Evolutionary conservation across 176 grass and related monocot species (phyloP), one percentile per base, ranked within the genome.

Genomic region (Aegilops speltoides): DNA sequence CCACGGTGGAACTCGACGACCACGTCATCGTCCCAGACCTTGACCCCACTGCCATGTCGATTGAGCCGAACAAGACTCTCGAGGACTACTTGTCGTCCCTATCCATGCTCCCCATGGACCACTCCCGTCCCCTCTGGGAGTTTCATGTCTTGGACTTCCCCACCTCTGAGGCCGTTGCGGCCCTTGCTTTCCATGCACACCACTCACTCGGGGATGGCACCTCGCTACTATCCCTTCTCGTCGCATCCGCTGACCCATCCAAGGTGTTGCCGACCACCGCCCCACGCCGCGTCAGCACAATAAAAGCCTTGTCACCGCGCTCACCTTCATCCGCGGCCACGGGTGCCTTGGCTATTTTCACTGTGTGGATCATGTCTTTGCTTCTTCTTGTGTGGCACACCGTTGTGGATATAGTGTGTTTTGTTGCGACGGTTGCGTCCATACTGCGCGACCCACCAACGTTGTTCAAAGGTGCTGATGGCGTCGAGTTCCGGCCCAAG

Each of bases 161-260:
- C 67, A 95, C 95, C 76, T 60, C 86, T 19, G 90, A 91, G 59
- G 86, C 89, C 10, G 79, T 56, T 29, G 84, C 95, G 9, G 76
- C 87, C 10, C 20, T 68, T 5, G 85, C 90, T 19, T 81, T 97
- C 73, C 91, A 89, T 73, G 11, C 87, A 64, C 93, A 97, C 82
- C 95, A 97, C 83, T 95, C 95, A n/a, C 79, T 97, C 75, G 93
- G 95, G 56, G 95, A 97, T 20, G 95, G 95, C 82, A 82, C 80
- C 87, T 97, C 93, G 48, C 85, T 97, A 63, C 76, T 86, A 37
- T 97, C 95, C 68, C 91, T 97, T 85, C 87, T 97, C 78, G 36
- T 97, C 5, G 95, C 95, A 31, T 93, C 89, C 85, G 89, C n/a
- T 86, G 89, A 23, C 17, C 77, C 57, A 79, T 93, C 76, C 89